Base-by-base conservation (phyloP, 495 filamentous ascomycete genomes). In the Tuber indicum region DNA sequence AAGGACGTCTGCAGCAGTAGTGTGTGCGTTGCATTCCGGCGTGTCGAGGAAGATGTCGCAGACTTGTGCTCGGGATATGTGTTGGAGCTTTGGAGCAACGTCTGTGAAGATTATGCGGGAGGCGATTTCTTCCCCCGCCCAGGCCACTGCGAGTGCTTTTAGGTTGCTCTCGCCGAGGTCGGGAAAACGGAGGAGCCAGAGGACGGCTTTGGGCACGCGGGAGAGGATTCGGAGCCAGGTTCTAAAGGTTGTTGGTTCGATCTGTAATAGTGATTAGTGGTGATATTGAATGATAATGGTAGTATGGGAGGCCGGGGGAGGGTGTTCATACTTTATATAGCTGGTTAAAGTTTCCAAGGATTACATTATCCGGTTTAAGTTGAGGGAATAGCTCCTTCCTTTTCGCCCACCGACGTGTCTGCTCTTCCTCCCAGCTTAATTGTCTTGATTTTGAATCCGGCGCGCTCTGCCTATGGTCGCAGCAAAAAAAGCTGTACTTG, bases 271-370 rank as follows among this genome's bases (percentile, higher is more conserved):
- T 14, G 73, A 42, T 80, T 46, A 70, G 81, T 43, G 78, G 72
- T 70, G 44, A 62, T 75, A 43, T 77, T 69, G 14, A 66, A 36
- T 36, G 58, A 19, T 36, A 36, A 26, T 32, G 58, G 46, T 23
- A 44, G 10, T 32, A 70, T 21, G 52, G 32, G 36, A 42, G 62
- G 42, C 49, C 41, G 26, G 39, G 0, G 39, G 39, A 3, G 39
- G 47, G 39, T 42, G 39, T 44, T n/a, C 86, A 81, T 87, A 96
- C 96, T 91, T 99, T 99, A 87, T 99, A 99, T 41, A 99, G 86
- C 85, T 99, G 96, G 84, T 99, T 99, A 85, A 99, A 99, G 85
- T 99, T 99, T 17, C 92, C 96, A 70, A 99, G 88, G 79, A 99
- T 97, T 81, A 99, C 91, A 41, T 89, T 89, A 82, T 98, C 91